These are phyloP conservation scores for Kodamaea neixiangensis DNA, from an alignment of 805 yeast genomes.

Conservation along the genomic window DNA sequence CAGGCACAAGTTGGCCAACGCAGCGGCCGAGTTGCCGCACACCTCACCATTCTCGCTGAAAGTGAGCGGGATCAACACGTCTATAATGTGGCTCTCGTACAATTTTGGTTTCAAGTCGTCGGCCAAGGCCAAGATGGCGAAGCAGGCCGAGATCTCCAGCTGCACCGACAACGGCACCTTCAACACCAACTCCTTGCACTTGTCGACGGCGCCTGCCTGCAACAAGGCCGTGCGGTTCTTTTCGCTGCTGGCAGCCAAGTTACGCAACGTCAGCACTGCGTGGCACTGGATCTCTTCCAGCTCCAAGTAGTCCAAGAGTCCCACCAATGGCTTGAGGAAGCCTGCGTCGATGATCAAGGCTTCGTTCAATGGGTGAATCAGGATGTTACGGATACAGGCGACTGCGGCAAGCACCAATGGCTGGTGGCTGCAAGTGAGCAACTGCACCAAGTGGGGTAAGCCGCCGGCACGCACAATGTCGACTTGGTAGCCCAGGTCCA, in stretches of 20 bases:
- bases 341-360: conserved; percentile 96
- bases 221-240: conserved; percentile 87
- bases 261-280: conserved; percentile 93
- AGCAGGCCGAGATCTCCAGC: conserved; percentile 94
- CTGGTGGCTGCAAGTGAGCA: conserved; percentile 85
- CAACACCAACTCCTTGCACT: conserved; percentile 85
- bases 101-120: conserved; percentile 89
- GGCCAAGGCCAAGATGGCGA: conserved; percentile 94
- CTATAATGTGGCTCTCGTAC: conserved; percentile 79
- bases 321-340: conserved; percentile 86
- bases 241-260: conserved; percentile 94
- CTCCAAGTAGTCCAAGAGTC: conserved; percentile 77
- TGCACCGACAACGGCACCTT: conserved; percentile 90
- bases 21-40: conserved; percentile 98
- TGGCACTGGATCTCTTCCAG: conserved; percentile 98
- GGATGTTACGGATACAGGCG: conserved; percentile 95
- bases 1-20: conserved; percentile 92
- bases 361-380: conserved; percentile 95
- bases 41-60: conserved; percentile 88
- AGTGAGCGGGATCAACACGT: conserved; percentile 89
- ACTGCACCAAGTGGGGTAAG: conserved; percentile 85
- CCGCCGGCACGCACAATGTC: conserved; percentile 97
- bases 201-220: conserved; percentile 93
- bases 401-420: conserved; percentile 95
- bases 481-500: conserved; percentile 92